These are phyloP conservation scores for Pyrus pyrifolia DNA, from an alignment of 306 rosid species.

Conservation along the genomic window DNA sequence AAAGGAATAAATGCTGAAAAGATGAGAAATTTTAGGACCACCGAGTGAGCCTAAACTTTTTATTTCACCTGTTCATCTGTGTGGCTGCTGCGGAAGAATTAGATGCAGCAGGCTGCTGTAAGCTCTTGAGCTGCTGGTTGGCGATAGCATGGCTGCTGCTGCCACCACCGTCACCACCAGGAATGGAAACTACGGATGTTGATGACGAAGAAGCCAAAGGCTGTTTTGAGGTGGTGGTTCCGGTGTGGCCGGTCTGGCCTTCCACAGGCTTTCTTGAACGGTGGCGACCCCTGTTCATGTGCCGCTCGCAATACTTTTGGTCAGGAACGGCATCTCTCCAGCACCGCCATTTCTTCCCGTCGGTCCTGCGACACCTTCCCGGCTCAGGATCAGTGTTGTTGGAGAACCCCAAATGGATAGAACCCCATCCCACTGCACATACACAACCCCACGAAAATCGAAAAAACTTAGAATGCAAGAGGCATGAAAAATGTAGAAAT, in stretches of 20 bases:
- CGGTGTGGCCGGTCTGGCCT: conserved; percentile 79
- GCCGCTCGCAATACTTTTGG: conserved; percentile 91
- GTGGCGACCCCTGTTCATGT: conserved; percentile 96
- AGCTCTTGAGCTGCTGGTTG: conserved; percentile 47
- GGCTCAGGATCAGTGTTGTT: conserved; percentile 97
- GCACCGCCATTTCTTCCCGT: conserved; percentile 99
- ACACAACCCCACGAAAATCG: background rate
- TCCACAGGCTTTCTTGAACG: conserved; percentile 99
- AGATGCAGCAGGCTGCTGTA: conserved; percentile 33
- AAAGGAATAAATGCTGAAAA: conserved; percentile 5
- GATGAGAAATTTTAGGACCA: background rate
- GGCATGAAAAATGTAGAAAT: background rate
- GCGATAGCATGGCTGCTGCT: conserved; percentile 39
- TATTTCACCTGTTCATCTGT: conserved; percentile 51
- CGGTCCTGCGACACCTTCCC: conserved; percentile 96
- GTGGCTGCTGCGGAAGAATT: conserved; percentile 39
- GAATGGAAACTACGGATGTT: conserved; percentile 22
- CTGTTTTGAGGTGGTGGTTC: conserved; percentile 33
- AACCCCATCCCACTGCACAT: conserved; percentile 82
- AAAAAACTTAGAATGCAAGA: background rate
- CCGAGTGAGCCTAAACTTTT: background rate
- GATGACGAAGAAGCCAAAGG: conserved; percentile 29
- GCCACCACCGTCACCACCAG: conserved; percentile 24
- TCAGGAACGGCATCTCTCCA: conserved; percentile 91
- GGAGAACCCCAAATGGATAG: conserved; percentile 83